phyloP scores from a whole-genome alignment of 306 rosid genomes.

The Cucurbita argyrosperma region DNA sequence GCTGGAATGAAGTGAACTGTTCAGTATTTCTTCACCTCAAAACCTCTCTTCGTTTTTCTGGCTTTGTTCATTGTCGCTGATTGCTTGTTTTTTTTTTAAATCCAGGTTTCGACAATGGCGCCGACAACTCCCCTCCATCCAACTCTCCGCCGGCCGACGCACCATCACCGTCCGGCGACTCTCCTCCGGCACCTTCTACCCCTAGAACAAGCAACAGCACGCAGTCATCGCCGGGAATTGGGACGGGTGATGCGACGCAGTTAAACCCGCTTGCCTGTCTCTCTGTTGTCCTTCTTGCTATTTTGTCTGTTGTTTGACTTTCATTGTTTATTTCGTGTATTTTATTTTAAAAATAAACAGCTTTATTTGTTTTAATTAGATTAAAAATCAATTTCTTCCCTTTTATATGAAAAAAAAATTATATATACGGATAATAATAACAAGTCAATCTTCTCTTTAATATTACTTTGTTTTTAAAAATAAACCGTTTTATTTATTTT shows the following conservation, averaged over 20 bases:
- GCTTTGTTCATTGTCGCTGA: background rate
- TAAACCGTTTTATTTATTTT: no score
- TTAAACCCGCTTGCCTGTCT: conserved; percentile 16
- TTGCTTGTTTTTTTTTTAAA: background rate
- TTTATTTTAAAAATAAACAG: background rate
- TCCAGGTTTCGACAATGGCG: background rate
- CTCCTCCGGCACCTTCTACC: background rate
- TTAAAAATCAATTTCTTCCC: no score
- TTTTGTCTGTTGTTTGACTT: conserved; percentile 27
- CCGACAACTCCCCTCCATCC: background rate
- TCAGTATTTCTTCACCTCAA: conserved; percentile 20
- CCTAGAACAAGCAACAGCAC: background rate
- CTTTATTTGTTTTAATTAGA: no score
- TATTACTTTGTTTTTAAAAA: no score
- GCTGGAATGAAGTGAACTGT: conserved; percentile 72
- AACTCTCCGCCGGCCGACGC: conserved; percentile 15
- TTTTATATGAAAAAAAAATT: no score
- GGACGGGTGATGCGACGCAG: conserved; percentile 13
- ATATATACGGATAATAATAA: no score
- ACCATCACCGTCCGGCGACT: conserved; percentile 22
- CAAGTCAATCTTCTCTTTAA: no score
- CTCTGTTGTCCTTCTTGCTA: conserved; percentile 15
- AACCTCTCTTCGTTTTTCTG: background rate
- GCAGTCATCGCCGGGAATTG: background rate
- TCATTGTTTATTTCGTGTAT: background rate